phyloP scores from a whole-genome alignment of 169 alveolate species.

The Plasmodium inui region DNA sequence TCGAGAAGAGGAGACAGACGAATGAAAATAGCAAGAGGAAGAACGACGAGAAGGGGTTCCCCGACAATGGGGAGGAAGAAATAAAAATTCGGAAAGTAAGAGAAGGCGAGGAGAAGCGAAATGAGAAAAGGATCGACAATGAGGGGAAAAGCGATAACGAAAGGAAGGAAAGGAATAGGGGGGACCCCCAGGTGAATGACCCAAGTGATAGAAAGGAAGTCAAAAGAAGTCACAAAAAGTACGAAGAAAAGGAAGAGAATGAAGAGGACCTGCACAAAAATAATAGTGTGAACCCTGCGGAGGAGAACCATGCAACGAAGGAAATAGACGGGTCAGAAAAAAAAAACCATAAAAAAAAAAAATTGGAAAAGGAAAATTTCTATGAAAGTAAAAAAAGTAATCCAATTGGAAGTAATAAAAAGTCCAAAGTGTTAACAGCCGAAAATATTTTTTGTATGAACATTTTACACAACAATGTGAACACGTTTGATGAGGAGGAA shows the following conservation, averaged over 20 bases:
- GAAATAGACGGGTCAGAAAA: background rate
- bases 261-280: background rate
- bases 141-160: background rate
- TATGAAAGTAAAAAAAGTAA: conserved; percentile 2
- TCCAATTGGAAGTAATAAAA: conserved; percentile 14
- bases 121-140: background rate
- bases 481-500: conserved; percentile 76
- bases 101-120: conserved; percentile 6
- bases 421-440: conserved; percentile 49
- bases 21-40: conserved; percentile 33
- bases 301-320: background rate
- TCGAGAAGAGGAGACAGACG: background rate
- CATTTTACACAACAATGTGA: conserved; percentile 70
- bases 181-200: background rate
- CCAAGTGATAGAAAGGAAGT: background rate
- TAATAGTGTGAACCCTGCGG: background rate
- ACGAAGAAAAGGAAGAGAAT: background rate
- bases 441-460: conserved; percentile 75
- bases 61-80: conserved; percentile 18
- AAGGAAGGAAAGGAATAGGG: background rate
- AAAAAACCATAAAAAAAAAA: background rate
- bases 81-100: conserved; percentile 18
- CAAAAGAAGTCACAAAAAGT: background rate
- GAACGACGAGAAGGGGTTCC: background rate
- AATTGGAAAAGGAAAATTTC: background rate